Percentiles rank a stretch among this genome's conserved stretches.
phyloP scores from a whole-genome alignment of 371 early-diverging fungal genomes.

The Amoeboaphelidium occidentale region DNA sequence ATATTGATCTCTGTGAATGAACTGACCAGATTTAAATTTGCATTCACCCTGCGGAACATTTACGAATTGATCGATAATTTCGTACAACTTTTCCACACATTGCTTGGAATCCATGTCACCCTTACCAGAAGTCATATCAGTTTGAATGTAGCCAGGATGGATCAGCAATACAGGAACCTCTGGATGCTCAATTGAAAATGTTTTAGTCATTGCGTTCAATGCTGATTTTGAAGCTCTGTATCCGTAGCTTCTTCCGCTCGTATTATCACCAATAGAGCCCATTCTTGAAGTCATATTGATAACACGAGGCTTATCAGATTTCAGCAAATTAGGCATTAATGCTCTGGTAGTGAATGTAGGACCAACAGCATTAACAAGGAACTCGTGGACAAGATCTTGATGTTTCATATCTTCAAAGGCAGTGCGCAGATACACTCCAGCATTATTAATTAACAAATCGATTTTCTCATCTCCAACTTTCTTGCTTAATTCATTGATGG shows the following conservation, averaged over 20 bases:
- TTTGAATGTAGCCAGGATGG: slow-evolving; percentile 6
- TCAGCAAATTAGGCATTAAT: slow-evolving; percentile 3
- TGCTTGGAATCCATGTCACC: slow-evolving; percentile 5
- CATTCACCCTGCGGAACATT: no score
- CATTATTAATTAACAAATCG: slow-evolving; percentile 2
- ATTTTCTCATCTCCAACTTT: neutral
- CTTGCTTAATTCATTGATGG: neutral
- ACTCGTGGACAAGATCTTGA: neutral
- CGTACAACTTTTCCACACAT: neutral
- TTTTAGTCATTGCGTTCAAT: slow-evolving; percentile 2
- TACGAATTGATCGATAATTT: neutral
- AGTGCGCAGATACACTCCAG: slow-evolving; percentile 1
- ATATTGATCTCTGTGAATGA: slow-evolving; percentile 4
- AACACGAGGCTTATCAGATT: neutral
- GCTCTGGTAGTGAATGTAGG: slow-evolving; percentile 4
- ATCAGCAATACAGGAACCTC: slow-evolving; percentile 1
- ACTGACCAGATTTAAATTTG: slow-evolving; percentile 1
- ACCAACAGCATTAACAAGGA: slow-evolving; percentile 3
- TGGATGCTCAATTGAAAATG: slow-evolving; percentile 1
- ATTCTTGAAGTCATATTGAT: slow-evolving; percentile 7
- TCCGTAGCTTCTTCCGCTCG: slow-evolving; percentile 5
- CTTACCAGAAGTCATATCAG: slow-evolving; percentile 5
- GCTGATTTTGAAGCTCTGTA: slow-evolving; percentile 9
- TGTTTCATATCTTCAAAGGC: neutral
- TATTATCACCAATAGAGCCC: slow-evolving; percentile 7